Base-by-base conservation (phyloP, 2,329 filamentous ascomycete species). In the Hypoxylon sp. region DNA sequence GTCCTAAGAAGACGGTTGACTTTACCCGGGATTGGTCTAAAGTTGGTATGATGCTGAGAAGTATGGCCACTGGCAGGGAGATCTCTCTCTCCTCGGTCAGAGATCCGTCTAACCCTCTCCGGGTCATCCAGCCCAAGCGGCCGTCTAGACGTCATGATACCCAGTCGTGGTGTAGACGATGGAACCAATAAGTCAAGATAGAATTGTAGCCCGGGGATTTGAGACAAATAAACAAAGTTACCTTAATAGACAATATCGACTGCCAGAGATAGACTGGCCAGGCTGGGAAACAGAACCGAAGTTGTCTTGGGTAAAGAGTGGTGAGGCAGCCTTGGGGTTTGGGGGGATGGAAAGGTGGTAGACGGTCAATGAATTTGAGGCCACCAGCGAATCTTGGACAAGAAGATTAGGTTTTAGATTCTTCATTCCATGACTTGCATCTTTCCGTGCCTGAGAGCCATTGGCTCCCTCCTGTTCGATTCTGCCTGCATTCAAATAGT, bases 71-170 rank as follows among this genome's bases (percentile, higher is more conserved):
- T 27, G 8, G 31, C 4, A 44, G n/a, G 5, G n/a, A 35, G 40
- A 27, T 61, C 7, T 4, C 14, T 3, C 7, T 66, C 55, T 2
- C 66, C 66, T 40, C 66, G 62, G 30, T 66, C 40, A 6, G 0
- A 17, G 7, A 69, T 55, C 13, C 40, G 49, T 33, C 37, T 27
- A 40, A 69, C 62, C 11, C 66, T 69, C 2, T 56, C 11, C 50
- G 42, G 17, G 20, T 65, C 10, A 42, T 62, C 42, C 10, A 69
- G 35, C 2, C 37, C 48, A 13, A 66, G 42, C 37, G 37, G 37
- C 13, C 22, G 30, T 4, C 37, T 53, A 6, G 50, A 6, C 4
- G 10, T 25, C n/a, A 11, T 54, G 20, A 8, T 20, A 14, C 6
- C 30, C 17, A 22, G n/a, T 37, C 13, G 4, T 13, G 33, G 20